Conservation (phyloP, 768 basidiomycete genomes). For the Boletus subcaerulescens region DNA sequence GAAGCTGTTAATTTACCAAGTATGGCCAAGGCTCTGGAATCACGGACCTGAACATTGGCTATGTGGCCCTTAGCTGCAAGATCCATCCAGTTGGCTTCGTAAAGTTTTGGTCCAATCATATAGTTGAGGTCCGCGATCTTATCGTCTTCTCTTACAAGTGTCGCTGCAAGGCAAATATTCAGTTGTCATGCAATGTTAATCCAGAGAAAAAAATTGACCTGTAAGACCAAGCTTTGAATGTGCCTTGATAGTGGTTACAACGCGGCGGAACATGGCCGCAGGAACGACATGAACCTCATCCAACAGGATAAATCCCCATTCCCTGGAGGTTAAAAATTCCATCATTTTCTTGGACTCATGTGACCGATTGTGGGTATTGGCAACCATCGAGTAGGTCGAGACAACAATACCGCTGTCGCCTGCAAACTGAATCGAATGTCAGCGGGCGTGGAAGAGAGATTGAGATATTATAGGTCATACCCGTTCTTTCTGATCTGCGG, state of each 20-base stretch:
- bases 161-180: constrained; percentile 52
- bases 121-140: constrained; percentile 98
- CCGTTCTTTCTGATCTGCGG: constrained; percentile 97
- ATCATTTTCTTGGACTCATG: constrained; percentile 99
- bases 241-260: constrained; percentile 97
- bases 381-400: constrained; percentile 99
- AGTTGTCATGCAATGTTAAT: neutral
- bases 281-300: constrained; percentile 99
- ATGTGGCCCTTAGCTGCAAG: constrained; percentile 99
- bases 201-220: constrained; percentile 45
- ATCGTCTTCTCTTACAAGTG: constrained; percentile 97
- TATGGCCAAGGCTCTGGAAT: neutral
- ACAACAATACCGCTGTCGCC: constrained; percentile 98
- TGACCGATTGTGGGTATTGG: constrained; percentile 97
- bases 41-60: constrained; percentile 93
- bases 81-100: constrained; percentile 99
- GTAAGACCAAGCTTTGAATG: constrained; percentile 98
- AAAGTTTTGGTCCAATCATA: constrained; percentile 98
- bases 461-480: constrained; percentile 36
- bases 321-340: constrained; percentile 97
- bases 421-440: constrained; percentile 62
- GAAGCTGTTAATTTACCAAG: constrained; percentile 6
- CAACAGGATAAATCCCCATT: constrained; percentile 97
- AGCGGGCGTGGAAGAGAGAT: neutral
- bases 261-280: constrained; percentile 96